phyloP scores from a whole-genome alignment of 1,284 basidiomycete species.

The Gymnopus androsaceus region DNA sequence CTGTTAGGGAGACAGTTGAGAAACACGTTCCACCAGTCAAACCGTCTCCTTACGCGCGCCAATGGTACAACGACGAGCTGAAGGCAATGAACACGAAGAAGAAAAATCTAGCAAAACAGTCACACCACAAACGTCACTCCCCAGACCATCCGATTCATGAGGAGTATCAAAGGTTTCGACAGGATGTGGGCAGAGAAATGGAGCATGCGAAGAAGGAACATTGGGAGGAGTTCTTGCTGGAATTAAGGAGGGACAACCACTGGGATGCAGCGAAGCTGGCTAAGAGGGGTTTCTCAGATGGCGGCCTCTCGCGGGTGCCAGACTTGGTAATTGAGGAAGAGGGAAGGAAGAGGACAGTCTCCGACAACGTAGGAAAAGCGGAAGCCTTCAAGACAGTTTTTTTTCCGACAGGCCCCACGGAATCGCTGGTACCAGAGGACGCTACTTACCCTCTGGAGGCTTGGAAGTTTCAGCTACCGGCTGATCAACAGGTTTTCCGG shows the following conservation, averaged over 20 bases:
- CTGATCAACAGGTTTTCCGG: constrained; percentile 18
- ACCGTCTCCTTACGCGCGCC: neutral
- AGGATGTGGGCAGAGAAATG: neutral
- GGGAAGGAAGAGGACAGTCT: neutral
- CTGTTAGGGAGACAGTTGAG: neutral
- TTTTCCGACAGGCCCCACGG: constrained; percentile 18
- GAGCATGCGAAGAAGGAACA: neutral
- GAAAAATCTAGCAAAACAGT: neutral
- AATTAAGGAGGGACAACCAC: neutral
- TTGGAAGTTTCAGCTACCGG: constrained; percentile 15
- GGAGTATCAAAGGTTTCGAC: neutral
- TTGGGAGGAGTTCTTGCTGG: neutral
- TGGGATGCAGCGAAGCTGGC: neutral
- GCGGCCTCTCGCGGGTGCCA: neutral
- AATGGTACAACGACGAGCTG: neutral
- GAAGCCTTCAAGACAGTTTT: constrained; percentile 45
- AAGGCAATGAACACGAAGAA: neutral
- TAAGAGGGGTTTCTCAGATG: neutral
- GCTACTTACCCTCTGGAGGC: constrained; percentile 25
- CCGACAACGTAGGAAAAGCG: constrained; percentile 41
- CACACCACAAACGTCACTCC: neutral
- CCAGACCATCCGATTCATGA: neutral
- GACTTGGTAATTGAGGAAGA: neutral
- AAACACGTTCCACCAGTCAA: neutral
- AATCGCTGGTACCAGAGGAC: constrained; percentile 4